Evolutionary conservation across 1,139 yeast genomes (phyloP).

Genomic region (Scheffersomyces titani): DNA sequence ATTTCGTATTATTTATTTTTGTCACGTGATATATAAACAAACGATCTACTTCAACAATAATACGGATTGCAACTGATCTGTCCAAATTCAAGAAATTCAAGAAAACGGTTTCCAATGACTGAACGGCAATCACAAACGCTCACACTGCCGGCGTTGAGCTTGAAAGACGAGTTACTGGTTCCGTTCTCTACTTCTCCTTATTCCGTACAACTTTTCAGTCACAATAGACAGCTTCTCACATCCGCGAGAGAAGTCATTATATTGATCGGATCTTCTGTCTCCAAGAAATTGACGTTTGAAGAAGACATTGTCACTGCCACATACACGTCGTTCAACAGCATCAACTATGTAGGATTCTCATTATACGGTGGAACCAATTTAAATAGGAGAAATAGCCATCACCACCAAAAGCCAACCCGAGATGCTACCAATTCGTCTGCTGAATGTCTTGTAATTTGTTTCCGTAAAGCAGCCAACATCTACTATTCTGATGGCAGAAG

Average conservation of each 20-base stretch:
- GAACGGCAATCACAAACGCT: conserved; percentile 5
- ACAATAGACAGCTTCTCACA: conserved; percentile 32
- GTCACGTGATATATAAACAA: background rate
- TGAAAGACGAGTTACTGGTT: conserved; percentile 15
- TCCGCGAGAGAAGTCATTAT: conserved; percentile 37
- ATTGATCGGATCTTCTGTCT: conserved; percentile 50
- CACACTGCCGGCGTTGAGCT: conserved; percentile 20
- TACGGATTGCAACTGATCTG: background rate
- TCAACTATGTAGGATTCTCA: conserved; percentile 2
- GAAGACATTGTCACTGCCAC: conserved; percentile 49
- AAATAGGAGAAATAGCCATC: background rate
- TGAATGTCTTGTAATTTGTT: conserved; percentile 50
- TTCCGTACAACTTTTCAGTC: conserved; percentile 23
- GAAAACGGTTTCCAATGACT: background rate
- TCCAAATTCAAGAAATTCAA: background rate
- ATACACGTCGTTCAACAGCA: conserved; percentile 40
- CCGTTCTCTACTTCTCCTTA: conserved; percentile 19
- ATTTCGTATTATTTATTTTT: no score
- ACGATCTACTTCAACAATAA: background rate
- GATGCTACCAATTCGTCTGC: conserved; percentile 1
- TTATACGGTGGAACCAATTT: conserved; percentile 1
- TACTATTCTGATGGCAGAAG: conserved; percentile 60
- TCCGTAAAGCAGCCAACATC: conserved; percentile 53
- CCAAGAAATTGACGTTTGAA: conserved; percentile 51
- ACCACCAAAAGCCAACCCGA: background rate